Evolutionary conservation across 495 filamentous ascomycete species (phyloP).

Genomic region (Aspergillus wentii): DNA sequence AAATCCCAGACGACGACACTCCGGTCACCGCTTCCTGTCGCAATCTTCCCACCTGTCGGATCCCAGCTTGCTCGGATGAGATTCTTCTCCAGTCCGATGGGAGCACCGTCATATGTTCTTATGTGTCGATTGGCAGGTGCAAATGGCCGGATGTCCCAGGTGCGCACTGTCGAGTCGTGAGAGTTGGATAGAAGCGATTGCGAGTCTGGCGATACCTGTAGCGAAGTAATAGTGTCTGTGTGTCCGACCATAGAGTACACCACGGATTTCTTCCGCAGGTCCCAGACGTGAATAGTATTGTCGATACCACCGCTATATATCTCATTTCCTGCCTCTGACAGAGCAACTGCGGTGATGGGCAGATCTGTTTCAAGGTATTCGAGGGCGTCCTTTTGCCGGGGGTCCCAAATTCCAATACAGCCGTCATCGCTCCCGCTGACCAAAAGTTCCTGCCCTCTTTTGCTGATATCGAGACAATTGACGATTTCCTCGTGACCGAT

Average conservation of each 20-base stretch:
- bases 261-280: slow-evolving; percentile 83
- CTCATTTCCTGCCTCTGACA: slow-evolving; percentile 92
- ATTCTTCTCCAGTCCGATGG: slow-evolving; percentile 85
- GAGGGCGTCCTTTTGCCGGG: slow-evolving; percentile 80
- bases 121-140: slow-evolving; percentile 81
- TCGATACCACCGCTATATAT: slow-evolving; percentile 94
- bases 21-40: slow-evolving; percentile 83
- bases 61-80: slow-evolving; percentile 90
- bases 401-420: slow-evolving; percentile 94
- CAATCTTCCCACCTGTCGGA: slow-evolving; percentile 76
- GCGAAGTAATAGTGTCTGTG: slow-evolving; percentile 84
- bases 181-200: slow-evolving; percentile 88
- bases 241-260: slow-evolving; percentile 87
- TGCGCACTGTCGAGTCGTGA: slow-evolving; percentile 87
- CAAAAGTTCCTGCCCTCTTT: slow-evolving; percentile 82
- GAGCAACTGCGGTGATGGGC: slow-evolving; percentile 84
- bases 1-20: slow-evolving; percentile 88
- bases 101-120: slow-evolving; percentile 83
- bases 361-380: slow-evolving; percentile 90
- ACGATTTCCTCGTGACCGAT: slow-evolving; percentile 91
- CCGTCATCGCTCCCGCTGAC: slow-evolving; percentile 91
- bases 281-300: slow-evolving; percentile 96
- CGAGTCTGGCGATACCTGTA: slow-evolving; percentile 85
- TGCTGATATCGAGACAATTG: slow-evolving; percentile 82
- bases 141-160: slow-evolving; percentile 96